Evolutionary conservation across 305 asterid species (phyloP).

Genomic region (Rubia peregrina): DNA sequence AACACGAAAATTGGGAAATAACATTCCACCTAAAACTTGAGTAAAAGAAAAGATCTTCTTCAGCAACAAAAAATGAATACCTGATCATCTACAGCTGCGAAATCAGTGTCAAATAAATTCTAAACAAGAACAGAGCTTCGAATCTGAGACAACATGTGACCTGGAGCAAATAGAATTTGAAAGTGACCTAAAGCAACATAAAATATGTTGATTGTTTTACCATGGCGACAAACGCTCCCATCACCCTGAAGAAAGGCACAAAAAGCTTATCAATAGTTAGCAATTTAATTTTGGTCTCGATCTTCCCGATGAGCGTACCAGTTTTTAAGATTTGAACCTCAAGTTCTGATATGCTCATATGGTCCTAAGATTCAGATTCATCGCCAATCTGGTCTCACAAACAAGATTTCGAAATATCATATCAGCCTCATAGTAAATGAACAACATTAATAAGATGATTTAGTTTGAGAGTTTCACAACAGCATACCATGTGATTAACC

Average conservation of each 20-base stretch:
- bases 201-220: slow-evolving; percentile 81
- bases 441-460: too few relatives aligned
- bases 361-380: too few relatives aligned
- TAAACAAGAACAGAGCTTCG: background rate
- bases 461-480: too few relatives aligned
- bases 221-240: slow-evolving; percentile 57
- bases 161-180: slow-evolving; percentile 43
- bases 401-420: too few relatives aligned
- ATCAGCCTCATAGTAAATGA: too few relatives aligned
- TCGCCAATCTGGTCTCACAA: too few relatives aligned
- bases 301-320: too few relatives aligned
- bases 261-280: slow-evolving; percentile 20
- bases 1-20: background rate
- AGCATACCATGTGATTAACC: too few relatives aligned
- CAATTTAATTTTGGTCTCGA: too few relatives aligned
- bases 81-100: background rate
- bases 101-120: background rate
- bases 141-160: background rate
- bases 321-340: too few relatives aligned
- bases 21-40: background rate
- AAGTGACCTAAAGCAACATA: slow-evolving; percentile 98
- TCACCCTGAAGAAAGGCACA: slow-evolving; percentile 43
- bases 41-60: background rate
- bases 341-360: too few relatives aligned
- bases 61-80: background rate